Evolutionary conservation across 2,329 filamentous ascomycete species (phyloP).

Genomic region (Aureobasidium sp.): DNA sequence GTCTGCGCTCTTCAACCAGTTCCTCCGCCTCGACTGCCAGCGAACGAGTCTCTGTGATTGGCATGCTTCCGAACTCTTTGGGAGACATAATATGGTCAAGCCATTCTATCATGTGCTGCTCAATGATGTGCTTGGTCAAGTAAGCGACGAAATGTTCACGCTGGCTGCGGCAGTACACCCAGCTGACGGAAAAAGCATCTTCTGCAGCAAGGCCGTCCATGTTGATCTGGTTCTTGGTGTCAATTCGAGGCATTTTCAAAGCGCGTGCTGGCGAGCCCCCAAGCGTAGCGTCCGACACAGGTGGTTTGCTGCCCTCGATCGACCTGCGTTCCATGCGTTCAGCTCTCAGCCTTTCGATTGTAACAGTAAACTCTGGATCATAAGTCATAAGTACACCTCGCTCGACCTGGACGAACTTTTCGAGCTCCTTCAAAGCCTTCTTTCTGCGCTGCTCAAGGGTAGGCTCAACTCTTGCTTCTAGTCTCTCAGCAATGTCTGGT

Average conservation of each 20-base stretch:
- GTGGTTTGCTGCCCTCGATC: not conserved
- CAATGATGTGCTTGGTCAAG: not conserved
- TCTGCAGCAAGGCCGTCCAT: not conserved
- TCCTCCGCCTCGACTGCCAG: not conserved
- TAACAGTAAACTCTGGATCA: not conserved
- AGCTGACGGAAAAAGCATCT: not conserved
- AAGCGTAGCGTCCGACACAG: not conserved
- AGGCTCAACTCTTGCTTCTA: not conserved
- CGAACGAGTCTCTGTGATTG: not conserved
- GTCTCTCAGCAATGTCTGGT: not conserved
- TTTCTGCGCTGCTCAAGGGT: not conserved
- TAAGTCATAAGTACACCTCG: not conserved
- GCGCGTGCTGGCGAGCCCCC: not conserved
- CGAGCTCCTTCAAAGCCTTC: not conserved
- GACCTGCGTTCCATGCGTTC: not conserved
- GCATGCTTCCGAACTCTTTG: not conserved
- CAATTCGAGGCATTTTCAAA: not conserved
- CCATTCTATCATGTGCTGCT: not conserved
- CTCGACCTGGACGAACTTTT: not conserved
- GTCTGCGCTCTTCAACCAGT: not conserved
- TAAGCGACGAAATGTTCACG: not conserved
- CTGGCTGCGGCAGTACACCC: not conserved
- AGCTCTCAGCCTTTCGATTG: not conserved
- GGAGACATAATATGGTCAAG: not conserved
- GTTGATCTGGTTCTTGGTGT: not conserved